A percentile compares a stretch with the other conserved stretches of the same genome.
Evolutionary conservation across 2,329 filamentous ascomycete species (phyloP).

Genomic region (Rhinocladiella similis): DNA sequence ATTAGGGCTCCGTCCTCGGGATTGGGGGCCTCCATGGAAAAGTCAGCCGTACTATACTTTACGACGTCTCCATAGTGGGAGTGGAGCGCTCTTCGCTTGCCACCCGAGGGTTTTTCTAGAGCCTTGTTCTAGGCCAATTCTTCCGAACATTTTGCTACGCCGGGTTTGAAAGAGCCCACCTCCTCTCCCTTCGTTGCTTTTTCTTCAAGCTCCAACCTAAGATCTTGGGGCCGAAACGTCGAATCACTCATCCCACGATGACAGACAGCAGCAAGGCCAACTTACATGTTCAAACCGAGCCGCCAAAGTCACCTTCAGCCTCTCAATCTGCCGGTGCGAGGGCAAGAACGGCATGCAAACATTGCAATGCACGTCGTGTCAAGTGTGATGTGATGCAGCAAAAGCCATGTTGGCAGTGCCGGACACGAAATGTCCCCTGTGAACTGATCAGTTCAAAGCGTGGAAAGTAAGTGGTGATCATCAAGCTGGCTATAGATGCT

Average conservation of each 20-base stretch:
- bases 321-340: slow-evolving; percentile 11
- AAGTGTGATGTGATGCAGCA: slow-evolving; percentile 25
- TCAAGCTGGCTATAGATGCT: too few relatives aligned
- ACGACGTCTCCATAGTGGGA: slow-evolving; percentile 1
- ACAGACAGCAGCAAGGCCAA: slow-evolving; percentile 1
- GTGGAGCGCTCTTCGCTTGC: slow-evolving; percentile 4
- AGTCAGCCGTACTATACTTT: slow-evolving; percentile 1
- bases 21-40: not conserved
- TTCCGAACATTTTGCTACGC: slow-evolving; percentile 2
- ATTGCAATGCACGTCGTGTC: slow-evolving; percentile 25
- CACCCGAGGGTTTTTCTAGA: too few relatives aligned
- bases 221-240: not conserved
- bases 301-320: slow-evolving; percentile 1
- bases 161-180: slow-evolving; percentile 3
- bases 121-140: slow-evolving; percentile 3
- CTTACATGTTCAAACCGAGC: slow-evolving; percentile 2
- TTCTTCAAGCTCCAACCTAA: slow-evolving; percentile 1
- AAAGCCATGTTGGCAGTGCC: slow-evolving; percentile 24
- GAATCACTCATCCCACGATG: slow-evolving; percentile 6
- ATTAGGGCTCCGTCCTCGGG: slow-evolving; percentile 1
- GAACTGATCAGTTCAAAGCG: slow-evolving; percentile 23
- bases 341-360: slow-evolving; percentile 18
- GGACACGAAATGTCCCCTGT: slow-evolving; percentile 12
- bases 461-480: slow-evolving; percentile 18
- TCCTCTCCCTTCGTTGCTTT: not conserved